phyloP scores from a whole-genome alignment of 108 stramenopile genomes.

The Nitzschia sp. region DNA sequence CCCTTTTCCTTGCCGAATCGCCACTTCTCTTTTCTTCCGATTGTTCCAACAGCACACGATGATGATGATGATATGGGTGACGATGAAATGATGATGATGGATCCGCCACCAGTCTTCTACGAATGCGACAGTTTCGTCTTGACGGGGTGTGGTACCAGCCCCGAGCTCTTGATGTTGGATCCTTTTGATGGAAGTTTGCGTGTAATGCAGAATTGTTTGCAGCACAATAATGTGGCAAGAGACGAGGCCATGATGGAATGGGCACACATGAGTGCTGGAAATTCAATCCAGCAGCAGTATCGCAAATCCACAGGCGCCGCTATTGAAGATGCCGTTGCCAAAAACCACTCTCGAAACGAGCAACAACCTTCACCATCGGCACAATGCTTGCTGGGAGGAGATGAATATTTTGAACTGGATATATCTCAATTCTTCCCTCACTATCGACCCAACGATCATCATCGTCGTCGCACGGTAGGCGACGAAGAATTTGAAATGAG shows the following conservation, averaged over 20 bases:
- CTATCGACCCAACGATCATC: background rate
- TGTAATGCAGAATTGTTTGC: slow-evolving; percentile 35
- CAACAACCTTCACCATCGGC: slow-evolving; percentile 3
- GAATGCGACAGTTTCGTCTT: slow-evolving; percentile 53
- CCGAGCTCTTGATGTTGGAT: slow-evolving; percentile 56
- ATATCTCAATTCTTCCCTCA: slow-evolving; percentile 47
- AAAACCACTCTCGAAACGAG: background rate
- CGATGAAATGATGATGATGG: slow-evolving; percentile 12
- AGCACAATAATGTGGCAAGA: slow-evolving; percentile 27
- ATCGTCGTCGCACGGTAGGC: background rate
- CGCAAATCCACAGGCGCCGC: background rate
- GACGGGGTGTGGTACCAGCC: slow-evolving; percentile 32
- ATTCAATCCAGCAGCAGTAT: background rate
- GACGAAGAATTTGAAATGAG: slow-evolving; percentile 46
- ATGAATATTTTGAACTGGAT: slow-evolving; percentile 52
- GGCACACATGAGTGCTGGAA: slow-evolving; percentile 2
- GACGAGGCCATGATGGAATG: slow-evolving; percentile 9
- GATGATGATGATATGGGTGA: slow-evolving; percentile 30
- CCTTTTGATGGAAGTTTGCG: slow-evolving; percentile 53
- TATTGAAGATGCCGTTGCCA: background rate
- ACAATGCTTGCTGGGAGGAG: slow-evolving; percentile 34
- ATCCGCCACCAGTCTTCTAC: slow-evolving; percentile 65
- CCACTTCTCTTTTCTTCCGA: slow-evolving; percentile 54
- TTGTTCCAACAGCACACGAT: slow-evolving; percentile 35
- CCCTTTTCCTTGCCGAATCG: slow-evolving; percentile 43